phyloP scores from a whole-genome alignment of 345 rosid genomes.

The Pugionium cornutum region DNA sequence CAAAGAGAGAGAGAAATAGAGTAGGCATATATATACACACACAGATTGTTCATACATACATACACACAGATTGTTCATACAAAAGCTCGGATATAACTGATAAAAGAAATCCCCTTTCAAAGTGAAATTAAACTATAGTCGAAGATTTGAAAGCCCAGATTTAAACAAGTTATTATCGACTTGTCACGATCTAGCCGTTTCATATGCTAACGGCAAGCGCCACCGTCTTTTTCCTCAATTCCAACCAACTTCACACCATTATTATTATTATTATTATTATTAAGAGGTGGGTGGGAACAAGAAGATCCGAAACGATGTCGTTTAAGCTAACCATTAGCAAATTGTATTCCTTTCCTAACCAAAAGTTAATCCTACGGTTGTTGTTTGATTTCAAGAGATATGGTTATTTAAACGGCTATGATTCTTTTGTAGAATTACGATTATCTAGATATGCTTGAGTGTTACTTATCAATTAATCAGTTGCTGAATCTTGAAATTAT shows the following conservation, averaged over 20 bases:
- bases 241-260: not conserved
- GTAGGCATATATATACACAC: not conserved
- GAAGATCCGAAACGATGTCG: not conserved
- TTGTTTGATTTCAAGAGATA: not conserved
- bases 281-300: not conserved
- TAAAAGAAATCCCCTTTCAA: not conserved
- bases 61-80: no score
- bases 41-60: conserved; percentile 19
- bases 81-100: not conserved
- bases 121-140: not conserved
- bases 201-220: not conserved
- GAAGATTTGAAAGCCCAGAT: not conserved
- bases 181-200: conserved; percentile 1
- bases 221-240: not conserved
- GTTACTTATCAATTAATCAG: no score
- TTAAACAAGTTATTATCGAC: not conserved
- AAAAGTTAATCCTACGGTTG: not conserved
- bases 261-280: no score
- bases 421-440: no score
- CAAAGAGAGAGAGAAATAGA: conserved; percentile 1
- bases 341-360: no score
- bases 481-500: no score
- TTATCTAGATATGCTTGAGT: no score
- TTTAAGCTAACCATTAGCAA: not conserved
- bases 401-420: not conserved